Evolutionary conservation across 495 filamentous ascomycete species (phyloP).

Genomic region (Pyrenula massariospora): DNA sequence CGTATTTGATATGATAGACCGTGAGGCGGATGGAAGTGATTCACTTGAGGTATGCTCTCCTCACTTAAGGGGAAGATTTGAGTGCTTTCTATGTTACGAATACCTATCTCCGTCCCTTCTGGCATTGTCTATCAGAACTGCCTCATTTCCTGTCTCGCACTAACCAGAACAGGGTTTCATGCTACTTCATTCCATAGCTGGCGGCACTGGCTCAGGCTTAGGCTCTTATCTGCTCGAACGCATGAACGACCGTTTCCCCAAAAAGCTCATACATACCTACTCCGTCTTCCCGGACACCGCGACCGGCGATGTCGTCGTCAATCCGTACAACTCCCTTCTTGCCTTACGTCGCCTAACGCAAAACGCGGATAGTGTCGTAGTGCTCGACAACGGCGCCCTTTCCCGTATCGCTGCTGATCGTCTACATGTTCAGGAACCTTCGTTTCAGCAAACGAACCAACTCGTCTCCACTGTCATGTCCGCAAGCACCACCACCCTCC

Average conservation of each 20-base stretch:
- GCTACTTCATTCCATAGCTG: slow-evolving; percentile 95
- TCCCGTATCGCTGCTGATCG: slow-evolving; percentile 89
- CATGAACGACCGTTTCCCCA: slow-evolving; percentile 94
- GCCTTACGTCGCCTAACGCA: slow-evolving; percentile 84
- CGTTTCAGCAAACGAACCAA: slow-evolving; percentile 95
- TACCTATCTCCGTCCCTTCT: too few relatives aligned
- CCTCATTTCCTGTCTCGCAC: not conserved
- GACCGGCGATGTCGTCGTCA: slow-evolving; percentile 85
- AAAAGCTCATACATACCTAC: slow-evolving; percentile 98
- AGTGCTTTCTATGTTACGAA: too few relatives aligned
- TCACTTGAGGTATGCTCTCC: slow-evolving; percentile 61
- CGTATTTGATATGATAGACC: slow-evolving; percentile 98
- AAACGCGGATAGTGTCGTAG: slow-evolving; percentile 96
- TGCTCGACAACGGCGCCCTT: slow-evolving; percentile 89
- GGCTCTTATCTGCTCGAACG: slow-evolving; percentile 92
- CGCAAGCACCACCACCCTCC: slow-evolving; percentile 86
- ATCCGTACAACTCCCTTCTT: slow-evolving; percentile 94
- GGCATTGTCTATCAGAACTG: too few relatives aligned
- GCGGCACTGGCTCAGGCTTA: slow-evolving; percentile 88
- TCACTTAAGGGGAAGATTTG: not conserved
- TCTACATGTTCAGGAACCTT: slow-evolving; percentile 86
- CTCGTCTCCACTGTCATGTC: slow-evolving; percentile 98
- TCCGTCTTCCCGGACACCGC: slow-evolving; percentile 93
- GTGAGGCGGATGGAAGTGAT: slow-evolving; percentile 95
- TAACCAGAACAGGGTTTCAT: slow-evolving; percentile 64